Conservation (phyloP, 2,329 filamentous ascomycete genomes). For the Ophiostoma ulmi region DNA sequence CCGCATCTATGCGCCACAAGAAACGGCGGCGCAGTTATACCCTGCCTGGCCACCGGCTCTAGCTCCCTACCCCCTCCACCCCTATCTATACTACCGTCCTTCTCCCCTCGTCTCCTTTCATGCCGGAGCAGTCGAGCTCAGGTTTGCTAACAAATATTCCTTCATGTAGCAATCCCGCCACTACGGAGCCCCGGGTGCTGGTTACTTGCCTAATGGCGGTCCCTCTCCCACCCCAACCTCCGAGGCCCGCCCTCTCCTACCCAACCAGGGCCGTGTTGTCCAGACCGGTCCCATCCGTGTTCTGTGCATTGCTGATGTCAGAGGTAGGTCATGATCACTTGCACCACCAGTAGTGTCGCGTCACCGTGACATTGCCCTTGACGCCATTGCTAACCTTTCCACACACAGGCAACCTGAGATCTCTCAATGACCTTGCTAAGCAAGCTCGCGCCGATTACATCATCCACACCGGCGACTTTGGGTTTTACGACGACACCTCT, state of each 20-base stretch:
- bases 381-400: constrained; percentile 24
- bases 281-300: constrained; percentile 62
- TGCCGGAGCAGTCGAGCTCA: not conserved
- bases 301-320: constrained; percentile 66
- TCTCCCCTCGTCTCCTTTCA: not conserved
- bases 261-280: constrained; percentile 62
- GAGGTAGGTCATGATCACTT: constrained; percentile 47
- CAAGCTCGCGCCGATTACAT: constrained; percentile 95
- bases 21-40: not conserved
- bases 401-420: constrained; percentile 76
- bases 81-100: not conserved
- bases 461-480: constrained; percentile 97
- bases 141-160: not conserved
- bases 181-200: constrained; percentile 31
- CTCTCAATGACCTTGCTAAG: constrained; percentile 92
- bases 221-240: constrained; percentile 47
- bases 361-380: no score
- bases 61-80: not conserved
- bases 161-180: constrained; percentile 35
- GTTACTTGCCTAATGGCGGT: constrained; percentile 57
- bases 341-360: not conserved
- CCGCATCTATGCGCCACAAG: not conserved
- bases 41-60: not conserved
- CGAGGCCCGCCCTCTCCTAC: constrained; percentile 59
- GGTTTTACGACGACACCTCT: constrained; percentile 96